Conservation (phyloP, 2,329 filamentous ascomycete species). For the Aureobasidium mangrovei region DNA sequence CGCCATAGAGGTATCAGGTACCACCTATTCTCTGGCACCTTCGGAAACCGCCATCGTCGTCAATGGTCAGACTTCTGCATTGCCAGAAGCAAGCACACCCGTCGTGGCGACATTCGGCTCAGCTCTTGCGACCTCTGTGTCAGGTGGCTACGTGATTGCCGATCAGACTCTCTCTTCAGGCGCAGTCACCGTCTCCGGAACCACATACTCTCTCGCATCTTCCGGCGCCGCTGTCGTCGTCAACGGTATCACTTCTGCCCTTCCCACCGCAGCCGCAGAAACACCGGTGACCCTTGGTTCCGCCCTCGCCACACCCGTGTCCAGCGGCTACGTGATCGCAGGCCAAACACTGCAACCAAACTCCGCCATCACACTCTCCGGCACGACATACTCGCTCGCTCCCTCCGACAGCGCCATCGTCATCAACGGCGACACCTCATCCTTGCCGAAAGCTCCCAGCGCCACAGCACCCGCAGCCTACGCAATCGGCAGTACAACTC, state of each 20-base stretch:
- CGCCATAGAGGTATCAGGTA: neutral
- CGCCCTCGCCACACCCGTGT: neutral
- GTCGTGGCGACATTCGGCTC: neutral
- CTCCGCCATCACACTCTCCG: slow-evolving; percentile 5
- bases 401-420: neutral
- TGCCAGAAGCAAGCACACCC: neutral
- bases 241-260: neutral
- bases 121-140: neutral
- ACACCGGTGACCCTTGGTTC: neutral
- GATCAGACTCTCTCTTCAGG: slow-evolving; percentile 2
- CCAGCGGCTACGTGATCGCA: neutral
- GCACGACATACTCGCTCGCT: slow-evolving; percentile 15
- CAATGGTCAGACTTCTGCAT: neutral
- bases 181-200: neutral
- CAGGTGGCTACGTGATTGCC: neutral
- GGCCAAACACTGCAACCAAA: slow-evolving; percentile 2
- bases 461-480: neutral
- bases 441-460: neutral
- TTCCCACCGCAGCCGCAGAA: neutral
- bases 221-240: neutral
- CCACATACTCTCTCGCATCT: neutral
- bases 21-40: neutral
- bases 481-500: neutral
- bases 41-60: neutral
- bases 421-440: neutral